Percentiles rank a stretch among this genome's conserved stretches.
Conservation (phyloP, 2,329 filamentous ascomycete species). For the Colletotrichum sp. region DNA sequence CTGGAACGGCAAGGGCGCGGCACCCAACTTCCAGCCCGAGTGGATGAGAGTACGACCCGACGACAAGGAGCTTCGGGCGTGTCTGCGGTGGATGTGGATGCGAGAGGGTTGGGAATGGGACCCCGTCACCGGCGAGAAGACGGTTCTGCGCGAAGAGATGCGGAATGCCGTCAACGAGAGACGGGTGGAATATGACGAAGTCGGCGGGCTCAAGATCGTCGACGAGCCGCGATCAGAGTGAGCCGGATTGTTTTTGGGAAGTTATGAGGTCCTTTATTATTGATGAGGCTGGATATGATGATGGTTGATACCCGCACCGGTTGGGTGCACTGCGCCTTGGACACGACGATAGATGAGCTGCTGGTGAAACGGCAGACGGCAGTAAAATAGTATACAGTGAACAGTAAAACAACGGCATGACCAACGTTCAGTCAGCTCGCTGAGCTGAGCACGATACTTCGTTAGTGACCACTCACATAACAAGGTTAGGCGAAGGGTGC, state of each 20-base stretch:
- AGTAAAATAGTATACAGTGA: not conserved
- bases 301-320: slow-evolving; percentile 14
- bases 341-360: not conserved
- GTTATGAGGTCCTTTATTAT: not conserved
- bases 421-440: not conserved
- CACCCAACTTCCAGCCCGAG: slow-evolving; percentile 74
- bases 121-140: slow-evolving; percentile 68
- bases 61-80: slow-evolving; percentile 91
- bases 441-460: not conserved
- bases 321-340: not conserved
- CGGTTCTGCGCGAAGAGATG: slow-evolving; percentile 57
- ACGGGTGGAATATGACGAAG: slow-evolving; percentile 60
- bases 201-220: slow-evolving; percentile 49
- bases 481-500: not conserved
- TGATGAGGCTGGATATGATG: not conserved
- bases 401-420: not conserved
- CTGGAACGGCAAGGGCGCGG: slow-evolving; percentile 65
- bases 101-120: slow-evolving; percentile 86
- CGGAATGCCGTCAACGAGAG: slow-evolving; percentile 61
- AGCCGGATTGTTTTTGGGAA: not conserved
- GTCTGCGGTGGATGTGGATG: slow-evolving; percentile 90
- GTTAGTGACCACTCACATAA: not conserved
- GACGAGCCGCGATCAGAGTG: not conserved
- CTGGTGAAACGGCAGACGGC: not conserved
- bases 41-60: slow-evolving; percentile 86